Evolutionary conservation across 345 rosid species (phyloP).

Genomic region (Eucalyptus marginata): DNA sequence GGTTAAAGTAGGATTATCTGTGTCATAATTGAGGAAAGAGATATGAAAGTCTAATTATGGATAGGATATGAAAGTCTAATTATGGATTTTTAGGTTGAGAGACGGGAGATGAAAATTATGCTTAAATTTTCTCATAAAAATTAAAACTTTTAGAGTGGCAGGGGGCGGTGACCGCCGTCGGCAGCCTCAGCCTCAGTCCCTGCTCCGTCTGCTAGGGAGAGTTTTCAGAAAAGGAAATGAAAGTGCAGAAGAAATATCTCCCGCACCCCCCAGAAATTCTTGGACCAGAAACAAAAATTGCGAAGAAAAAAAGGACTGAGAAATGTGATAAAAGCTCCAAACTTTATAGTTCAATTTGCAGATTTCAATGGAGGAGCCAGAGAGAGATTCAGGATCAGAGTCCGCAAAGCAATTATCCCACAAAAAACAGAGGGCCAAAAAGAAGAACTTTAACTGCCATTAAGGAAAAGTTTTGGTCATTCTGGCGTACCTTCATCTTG

Average conservation of each 20-base stretch:
- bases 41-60: not conserved
- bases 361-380: not conserved
- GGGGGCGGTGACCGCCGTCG: not conserved
- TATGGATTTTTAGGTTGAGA: not conserved
- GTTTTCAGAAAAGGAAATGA: not conserved
- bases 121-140: not conserved
- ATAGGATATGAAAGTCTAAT: not conserved
- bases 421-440: not conserved
- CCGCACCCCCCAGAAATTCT: not conserved
- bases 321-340: not conserved
- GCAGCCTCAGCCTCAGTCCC: not conserved
- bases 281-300: not conserved
- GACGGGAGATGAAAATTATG: not conserved
- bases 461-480: not conserved
- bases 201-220: not conserved
- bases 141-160: not conserved
- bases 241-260: not conserved
- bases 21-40: not conserved
- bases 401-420: not conserved
- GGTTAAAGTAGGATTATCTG: not conserved
- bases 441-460: not conserved
- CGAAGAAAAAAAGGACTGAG: not conserved
- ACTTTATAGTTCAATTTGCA: not conserved
- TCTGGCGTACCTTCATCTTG: conserved; percentile 36
- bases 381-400: not conserved